A percentile compares a stretch with the other conserved stretches of the same genome.
Conservation (phyloP, 2,329 filamentous ascomycete genomes). For the Trichoderma afroharzianum region DNA sequence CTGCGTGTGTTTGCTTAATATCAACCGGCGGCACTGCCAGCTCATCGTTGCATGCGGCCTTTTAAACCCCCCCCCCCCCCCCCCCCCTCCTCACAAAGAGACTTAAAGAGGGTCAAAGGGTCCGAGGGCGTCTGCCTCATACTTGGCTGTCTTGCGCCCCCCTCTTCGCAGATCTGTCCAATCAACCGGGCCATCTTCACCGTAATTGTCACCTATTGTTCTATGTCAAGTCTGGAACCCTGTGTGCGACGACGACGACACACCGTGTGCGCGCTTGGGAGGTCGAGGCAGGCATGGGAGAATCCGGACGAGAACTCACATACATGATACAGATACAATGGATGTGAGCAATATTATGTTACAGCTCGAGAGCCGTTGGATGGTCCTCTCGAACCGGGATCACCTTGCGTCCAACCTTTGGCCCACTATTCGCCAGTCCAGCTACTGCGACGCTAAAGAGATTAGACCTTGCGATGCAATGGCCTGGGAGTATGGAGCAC, state of each 20-base stretch:
- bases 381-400: neutral
- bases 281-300: conserved; percentile 5
- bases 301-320: neutral
- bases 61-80: conserved; percentile 32
- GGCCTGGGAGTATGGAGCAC: conserved; percentile 1
- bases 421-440: conserved; percentile 9
- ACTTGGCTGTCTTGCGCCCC: conserved; percentile 12
- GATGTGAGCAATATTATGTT: conserved; percentile 8
- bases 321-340: neutral
- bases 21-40: conserved; percentile 62
- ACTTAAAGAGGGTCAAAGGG: conserved; percentile 15
- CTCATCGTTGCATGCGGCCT: conserved; percentile 70
- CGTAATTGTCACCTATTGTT: conserved; percentile 17
- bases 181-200: conserved; percentile 18
- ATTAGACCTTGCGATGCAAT: conserved; percentile 5
- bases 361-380: conserved; percentile 7
- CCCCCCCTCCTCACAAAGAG: conserved; percentile 10
- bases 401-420: conserved; percentile 4
- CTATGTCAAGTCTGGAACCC: conserved; percentile 16
- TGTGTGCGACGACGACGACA: conserved; percentile 5
- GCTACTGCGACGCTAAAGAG: conserved; percentile 13
- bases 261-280: conserved; percentile 7
- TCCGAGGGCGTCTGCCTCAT: conserved; percentile 17
- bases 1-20: conserved; percentile 23
- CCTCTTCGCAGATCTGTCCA: conserved; percentile 12